phyloP scores from a whole-genome alignment of 2,329 filamentous ascomycete genomes.

The Ophiostoma quercus region DNA sequence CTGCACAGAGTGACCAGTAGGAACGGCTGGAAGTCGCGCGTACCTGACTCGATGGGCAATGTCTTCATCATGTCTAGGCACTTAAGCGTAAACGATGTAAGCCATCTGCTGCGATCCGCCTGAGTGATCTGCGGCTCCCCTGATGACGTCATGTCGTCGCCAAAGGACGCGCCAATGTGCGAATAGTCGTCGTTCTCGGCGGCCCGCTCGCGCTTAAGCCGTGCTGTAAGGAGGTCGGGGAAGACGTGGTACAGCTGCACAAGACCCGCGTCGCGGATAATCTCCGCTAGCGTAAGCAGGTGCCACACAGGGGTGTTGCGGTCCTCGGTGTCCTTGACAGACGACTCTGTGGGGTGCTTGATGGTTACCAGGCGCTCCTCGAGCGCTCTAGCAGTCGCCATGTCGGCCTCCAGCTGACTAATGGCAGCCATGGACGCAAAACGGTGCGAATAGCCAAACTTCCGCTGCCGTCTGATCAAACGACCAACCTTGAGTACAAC shows the following conservation, averaged over 20 bases:
- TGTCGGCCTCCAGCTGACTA: slow-evolving; percentile 34
- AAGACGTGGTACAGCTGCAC: slow-evolving; percentile 52
- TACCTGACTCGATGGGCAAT: slow-evolving; percentile 48
- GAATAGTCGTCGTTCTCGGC: slow-evolving; percentile 28
- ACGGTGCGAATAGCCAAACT: slow-evolving; percentile 32
- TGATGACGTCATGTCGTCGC: slow-evolving; percentile 18
- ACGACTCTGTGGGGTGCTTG: slow-evolving; percentile 42
- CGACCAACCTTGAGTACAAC: slow-evolving; percentile 44
- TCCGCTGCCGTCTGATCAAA: slow-evolving; percentile 36
- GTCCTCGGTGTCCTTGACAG: slow-evolving; percentile 48
- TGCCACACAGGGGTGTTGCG: slow-evolving; percentile 48
- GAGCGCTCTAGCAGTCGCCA: slow-evolving; percentile 37
- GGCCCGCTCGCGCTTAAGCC: slow-evolving; percentile 35
- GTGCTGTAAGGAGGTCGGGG: slow-evolving; percentile 44
- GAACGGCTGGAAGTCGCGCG: slow-evolving; percentile 49
- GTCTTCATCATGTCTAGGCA: slow-evolving; percentile 46
- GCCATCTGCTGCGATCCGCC: slow-evolving; percentile 37
- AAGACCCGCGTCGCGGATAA: slow-evolving; percentile 48
- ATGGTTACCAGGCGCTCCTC: slow-evolving; percentile 45
- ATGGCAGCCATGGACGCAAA: slow-evolving; percentile 34
- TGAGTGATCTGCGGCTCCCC: slow-evolving; percentile 17
- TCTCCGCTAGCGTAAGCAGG: slow-evolving; percentile 48
- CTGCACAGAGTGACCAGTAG: slow-evolving; percentile 47
- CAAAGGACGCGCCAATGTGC: slow-evolving; percentile 15
- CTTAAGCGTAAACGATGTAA: slow-evolving; percentile 47